Evolutionary conservation across 2,329 filamentous ascomycete species (phyloP).

Genomic region (Penicillium nordicum): DNA sequence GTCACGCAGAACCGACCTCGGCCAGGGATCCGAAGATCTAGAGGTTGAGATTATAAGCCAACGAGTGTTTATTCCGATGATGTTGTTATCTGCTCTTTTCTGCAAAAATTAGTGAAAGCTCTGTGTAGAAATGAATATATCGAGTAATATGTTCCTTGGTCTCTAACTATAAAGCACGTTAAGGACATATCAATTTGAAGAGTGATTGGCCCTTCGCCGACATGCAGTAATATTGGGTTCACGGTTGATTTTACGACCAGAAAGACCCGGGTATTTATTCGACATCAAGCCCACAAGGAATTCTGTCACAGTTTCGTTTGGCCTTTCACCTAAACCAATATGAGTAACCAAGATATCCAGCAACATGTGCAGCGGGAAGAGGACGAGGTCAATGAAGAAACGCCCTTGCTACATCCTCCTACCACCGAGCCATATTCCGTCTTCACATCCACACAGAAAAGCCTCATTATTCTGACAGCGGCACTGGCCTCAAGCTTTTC

Average conservation of each 20-base stretch:
- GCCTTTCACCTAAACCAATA: background rate
- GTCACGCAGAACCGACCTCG: conserved; percentile 6
- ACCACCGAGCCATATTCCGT: conserved; percentile 24
- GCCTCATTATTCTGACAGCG: conserved; percentile 38
- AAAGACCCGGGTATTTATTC: background rate
- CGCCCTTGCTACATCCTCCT: conserved; percentile 11
- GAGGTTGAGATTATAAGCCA: too few species aligned
- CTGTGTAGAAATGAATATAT: accelerated
- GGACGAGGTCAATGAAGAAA: conserved; percentile 11
- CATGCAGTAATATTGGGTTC: background rate
- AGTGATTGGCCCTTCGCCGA: background rate
- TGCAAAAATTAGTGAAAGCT: too few species aligned
- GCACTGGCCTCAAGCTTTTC: conserved; percentile 43
- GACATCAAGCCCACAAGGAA: background rate
- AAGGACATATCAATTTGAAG: accelerated
- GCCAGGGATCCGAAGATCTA: conserved; percentile 12
- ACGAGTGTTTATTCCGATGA: background rate
- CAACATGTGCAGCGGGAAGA: background rate
- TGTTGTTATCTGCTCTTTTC: background rate
- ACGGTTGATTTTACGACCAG: background rate
- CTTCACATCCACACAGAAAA: conserved; percentile 34
- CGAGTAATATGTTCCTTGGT: too few species aligned
- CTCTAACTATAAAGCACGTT: background rate
- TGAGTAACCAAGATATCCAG: background rate
- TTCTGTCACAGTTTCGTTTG: background rate